Conservation (phyloP, 2,329 filamentous ascomycete genomes). For the Dactylellina drechsleri region DNA sequence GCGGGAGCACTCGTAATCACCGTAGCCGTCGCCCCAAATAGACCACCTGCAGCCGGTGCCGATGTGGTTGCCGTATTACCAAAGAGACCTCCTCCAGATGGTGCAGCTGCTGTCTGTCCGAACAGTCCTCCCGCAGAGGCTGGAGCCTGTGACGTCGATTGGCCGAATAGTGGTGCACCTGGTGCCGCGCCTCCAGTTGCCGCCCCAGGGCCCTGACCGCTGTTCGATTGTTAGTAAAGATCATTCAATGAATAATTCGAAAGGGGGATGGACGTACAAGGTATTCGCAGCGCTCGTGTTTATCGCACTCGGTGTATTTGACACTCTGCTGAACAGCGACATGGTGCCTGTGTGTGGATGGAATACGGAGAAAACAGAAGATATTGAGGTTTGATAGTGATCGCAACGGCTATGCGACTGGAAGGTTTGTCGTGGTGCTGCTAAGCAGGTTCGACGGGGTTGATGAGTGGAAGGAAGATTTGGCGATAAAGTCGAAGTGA, state of each 20-base stretch:
- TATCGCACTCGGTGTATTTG: conserved; percentile 53
- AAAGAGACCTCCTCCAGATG: conserved; percentile 35
- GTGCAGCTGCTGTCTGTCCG: conserved; percentile 38
- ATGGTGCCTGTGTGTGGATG: not conserved
- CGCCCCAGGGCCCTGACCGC: conserved; percentile 41
- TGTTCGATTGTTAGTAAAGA: conserved; percentile 15
- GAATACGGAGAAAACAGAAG: not conserved
- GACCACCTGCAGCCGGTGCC: conserved; percentile 12
- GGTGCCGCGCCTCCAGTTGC: conserved; percentile 42
- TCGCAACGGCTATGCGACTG: not conserved
- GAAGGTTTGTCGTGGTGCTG: not conserved
- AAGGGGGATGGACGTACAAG: conserved; percentile 27
- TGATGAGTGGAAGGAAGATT: not conserved
- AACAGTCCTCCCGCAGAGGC: conserved; percentile 56
- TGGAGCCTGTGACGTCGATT: conserved; percentile 37
- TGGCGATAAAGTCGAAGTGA: not conserved
- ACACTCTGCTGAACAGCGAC: conserved; percentile 55
- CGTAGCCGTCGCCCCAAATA: conserved; percentile 18
- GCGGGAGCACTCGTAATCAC: conserved; percentile 4
- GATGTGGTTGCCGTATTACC: conserved; percentile 9
- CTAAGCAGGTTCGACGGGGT: not conserved
- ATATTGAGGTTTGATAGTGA: not conserved
- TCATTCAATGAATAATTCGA: conserved; percentile 4
- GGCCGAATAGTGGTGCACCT: conserved; percentile 42
- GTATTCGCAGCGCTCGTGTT: conserved; percentile 56